Conservation (phyloP, 2,329 filamentous ascomycete genomes). For the Drechslera avenae region DNA sequence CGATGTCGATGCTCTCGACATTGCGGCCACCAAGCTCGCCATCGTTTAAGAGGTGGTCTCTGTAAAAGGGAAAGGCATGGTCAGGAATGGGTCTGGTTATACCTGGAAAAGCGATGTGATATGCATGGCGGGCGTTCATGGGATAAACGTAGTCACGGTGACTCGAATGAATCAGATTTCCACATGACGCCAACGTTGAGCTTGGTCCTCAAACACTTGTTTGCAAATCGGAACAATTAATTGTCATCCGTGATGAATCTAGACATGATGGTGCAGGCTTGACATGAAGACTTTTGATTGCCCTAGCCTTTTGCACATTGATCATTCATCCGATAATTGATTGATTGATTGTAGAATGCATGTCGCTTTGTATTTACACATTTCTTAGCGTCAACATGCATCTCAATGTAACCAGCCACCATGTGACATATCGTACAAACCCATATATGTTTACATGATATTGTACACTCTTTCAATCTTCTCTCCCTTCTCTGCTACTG, state of each 20-base stretch:
- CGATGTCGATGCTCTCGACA: constrained; percentile 98
- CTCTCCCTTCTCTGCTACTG: constrained; percentile 11
- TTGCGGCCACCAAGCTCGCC: constrained; percentile 97
- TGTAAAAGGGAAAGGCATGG: constrained; percentile 27
- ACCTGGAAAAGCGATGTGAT: constrained; percentile 45
- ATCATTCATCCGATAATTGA: too few species aligned
- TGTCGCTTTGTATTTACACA: too few species aligned
- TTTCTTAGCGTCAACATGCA: too few species aligned
- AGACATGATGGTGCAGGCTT: too few species aligned
- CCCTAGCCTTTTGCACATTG: too few species aligned
- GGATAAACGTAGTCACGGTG: constrained; percentile 44
- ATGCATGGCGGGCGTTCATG: constrained; percentile 47
- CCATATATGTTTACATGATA: constrained; percentile 3
- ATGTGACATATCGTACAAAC: constrained; percentile 18
- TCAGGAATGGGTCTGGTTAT: constrained; percentile 39
- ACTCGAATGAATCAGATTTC: constrained; percentile 46
- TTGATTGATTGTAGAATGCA: too few species aligned
- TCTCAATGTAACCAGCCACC: too few species aligned
- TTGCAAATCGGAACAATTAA: not conserved
- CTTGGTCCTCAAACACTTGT: constrained; percentile 9
- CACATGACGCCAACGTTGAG: constrained; percentile 34
- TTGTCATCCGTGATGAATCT: not conserved
- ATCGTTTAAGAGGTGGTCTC: constrained; percentile 72
- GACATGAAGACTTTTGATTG: too few species aligned
- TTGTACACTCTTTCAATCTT: constrained; percentile 8